phyloP scores from a whole-genome alignment of 371 early-diverging fungal species.

The Circinella minor region DNA sequence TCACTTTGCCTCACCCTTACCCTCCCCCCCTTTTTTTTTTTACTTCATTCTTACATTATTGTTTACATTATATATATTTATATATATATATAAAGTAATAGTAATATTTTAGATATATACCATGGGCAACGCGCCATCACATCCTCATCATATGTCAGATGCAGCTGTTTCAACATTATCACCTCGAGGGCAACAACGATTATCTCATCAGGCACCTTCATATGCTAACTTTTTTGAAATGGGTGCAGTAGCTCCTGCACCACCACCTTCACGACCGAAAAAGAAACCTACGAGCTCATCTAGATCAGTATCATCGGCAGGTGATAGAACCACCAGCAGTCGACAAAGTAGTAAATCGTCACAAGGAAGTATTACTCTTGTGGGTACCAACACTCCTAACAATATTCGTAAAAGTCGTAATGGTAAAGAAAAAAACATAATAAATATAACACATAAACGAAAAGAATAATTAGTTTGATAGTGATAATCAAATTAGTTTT shows the following conservation, averaged over 20 bases:
- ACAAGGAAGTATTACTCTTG: background rate
- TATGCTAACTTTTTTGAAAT: conserved; percentile 25
- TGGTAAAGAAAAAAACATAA: conserved; percentile 13
- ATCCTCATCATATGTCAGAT: conserved; percentile 17
- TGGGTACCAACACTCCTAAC: background rate
- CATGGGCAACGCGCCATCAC: conserved; percentile 32
- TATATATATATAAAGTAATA: conserved; percentile 3
- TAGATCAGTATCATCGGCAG: background rate
- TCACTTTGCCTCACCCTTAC: background rate
- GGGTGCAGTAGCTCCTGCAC: conserved; percentile 19
- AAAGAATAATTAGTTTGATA: no score
- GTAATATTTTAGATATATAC: background rate
- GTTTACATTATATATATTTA: background rate
- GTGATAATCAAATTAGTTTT: no score
- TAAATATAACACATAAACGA: no score
- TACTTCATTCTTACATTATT: background rate
- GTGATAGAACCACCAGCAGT: conserved; percentile 12
- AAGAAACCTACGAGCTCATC: conserved; percentile 6
- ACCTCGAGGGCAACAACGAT: conserved; percentile 25
- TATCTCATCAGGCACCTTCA: conserved; percentile 21
- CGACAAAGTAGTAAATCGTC: conserved; percentile 14
- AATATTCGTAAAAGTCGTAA: background rate
- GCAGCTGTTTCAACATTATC: conserved; percentile 23
- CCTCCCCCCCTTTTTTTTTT: conserved; percentile 7
- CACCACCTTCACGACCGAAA: conserved; percentile 13